Base-by-base conservation (phyloP, 163 green algal species). In the Scenedesmus sp. region DNA sequence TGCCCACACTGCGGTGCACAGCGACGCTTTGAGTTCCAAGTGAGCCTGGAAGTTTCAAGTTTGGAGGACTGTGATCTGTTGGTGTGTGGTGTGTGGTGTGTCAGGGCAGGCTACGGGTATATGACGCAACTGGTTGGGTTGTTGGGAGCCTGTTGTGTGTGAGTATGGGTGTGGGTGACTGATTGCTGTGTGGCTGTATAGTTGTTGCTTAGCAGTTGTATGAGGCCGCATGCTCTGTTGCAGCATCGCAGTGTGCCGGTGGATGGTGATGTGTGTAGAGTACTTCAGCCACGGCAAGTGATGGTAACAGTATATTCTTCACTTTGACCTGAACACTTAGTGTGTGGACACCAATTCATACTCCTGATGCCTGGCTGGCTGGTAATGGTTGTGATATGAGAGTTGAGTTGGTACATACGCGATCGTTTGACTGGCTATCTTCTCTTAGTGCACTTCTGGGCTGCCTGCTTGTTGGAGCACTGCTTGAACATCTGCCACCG, bases 21-120 rank as follows among this genome's bases (percentile, higher is more conserved):
- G 1, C 94, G 97, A 0, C 86, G 70, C 23, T 98, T 98, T 93
- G 97, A 99, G 90, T 98, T 99, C 91, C 97, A 99, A 94, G 95
- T 98, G 64, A 0, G 92, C 23, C 46, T 6, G 66, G 7, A 34
- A 12, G 66, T 18, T 26, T 76, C 16, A 34, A 9, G 13, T 16
- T 26, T 26, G 4, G 66, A 8, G 64, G 10, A 76, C 4, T 3
- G n/a, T 26, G 16, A 8, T 7, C 16, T 76, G 6, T 76, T 70
- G 10, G 66, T 5, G 23, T 52, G 23, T 4, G 3, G 76, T 59
- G 34, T n/a, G 23, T 56, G 34, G 34, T 55, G 34, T 59, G 76
- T 23, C 1, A 4, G 34, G 34, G 34, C 34, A 46, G 34, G 34
- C 34, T 46, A 46, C 34, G 34, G 34, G 34, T 46, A 46, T 46